Base-by-base conservation (phyloP, 2,329 filamentous ascomycete species). In the Bimuria novae-zelandiae region DNA sequence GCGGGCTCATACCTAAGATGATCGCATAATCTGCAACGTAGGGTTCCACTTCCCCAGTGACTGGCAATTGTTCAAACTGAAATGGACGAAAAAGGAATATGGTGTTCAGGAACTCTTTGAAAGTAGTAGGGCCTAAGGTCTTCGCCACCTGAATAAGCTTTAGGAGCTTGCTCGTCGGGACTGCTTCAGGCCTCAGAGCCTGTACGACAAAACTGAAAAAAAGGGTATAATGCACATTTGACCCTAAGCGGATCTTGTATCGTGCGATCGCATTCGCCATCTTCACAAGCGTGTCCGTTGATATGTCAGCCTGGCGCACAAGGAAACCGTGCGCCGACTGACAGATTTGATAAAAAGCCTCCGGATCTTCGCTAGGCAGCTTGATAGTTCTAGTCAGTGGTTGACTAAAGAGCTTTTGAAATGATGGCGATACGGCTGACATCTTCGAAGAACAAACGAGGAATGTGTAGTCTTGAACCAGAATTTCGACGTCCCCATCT, bases 261-360 rank as follows among this genome's bases (percentile, higher is more conserved):
- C 22, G 39, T 48, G 7, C 3, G 6, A 58, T 46, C 27, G 39
- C 14, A 17, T 53, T 19, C 7, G 49, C 42, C 17, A 58, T 55
- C 0, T 51, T 42, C 0, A 48, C 17, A 35, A 58, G 55, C 27
- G 46, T 51, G 32, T 58, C 7, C 3, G 47, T 33, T 7, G 37
- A 53, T 58, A 58, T 53, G 7, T 55, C 8, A 39, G 46, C 3
- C 12, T 55, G 14, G 7, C 32, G 52, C 25, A 58, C 46, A 16
- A 58, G 52, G 17, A 29, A 42, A n/a, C 52, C 16, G 47, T 58
- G 11, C 49, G 52, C 52, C 14, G n/a, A 55, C 50, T 53, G 14
- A 40, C 37, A 58, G 3, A 58, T 51, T 7, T 53, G 16, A 35
- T 22, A 11, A 21, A 58, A 53, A 12, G 42, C 49, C 3, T 40